phyloP scores from a whole-genome alignment of 768 basidiomycete genomes.

The Suillus placidus region DNA sequence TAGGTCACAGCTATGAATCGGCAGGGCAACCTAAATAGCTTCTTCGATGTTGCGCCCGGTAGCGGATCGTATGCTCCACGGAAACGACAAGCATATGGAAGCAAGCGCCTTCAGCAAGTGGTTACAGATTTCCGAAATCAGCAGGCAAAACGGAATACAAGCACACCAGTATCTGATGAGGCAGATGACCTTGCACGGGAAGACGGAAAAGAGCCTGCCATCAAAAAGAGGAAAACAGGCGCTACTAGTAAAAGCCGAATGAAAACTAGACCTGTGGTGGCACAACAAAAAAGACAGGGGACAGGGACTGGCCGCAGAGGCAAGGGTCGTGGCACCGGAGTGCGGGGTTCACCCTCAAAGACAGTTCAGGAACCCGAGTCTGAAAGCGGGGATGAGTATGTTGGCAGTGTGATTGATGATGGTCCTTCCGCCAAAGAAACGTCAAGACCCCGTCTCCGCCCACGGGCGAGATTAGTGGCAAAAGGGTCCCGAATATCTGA shows the following conservation, averaged over 20 bases:
- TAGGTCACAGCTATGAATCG: constrained; percentile 68
- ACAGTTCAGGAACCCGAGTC: constrained; percentile 13
- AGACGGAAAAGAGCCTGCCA: constrained; percentile 28
- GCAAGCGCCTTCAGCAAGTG: constrained; percentile 85
- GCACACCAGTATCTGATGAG: constrained; percentile 17
- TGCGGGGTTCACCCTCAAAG: neutral
- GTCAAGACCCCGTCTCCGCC: constrained; percentile 39
- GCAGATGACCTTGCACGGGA: constrained; percentile 31
- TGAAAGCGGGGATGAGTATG: constrained; percentile 25
- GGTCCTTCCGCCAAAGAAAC: constrained; percentile 7
- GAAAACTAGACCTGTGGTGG: neutral
- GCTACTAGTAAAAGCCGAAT: constrained; percentile 18
- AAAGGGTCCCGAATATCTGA: constrained; percentile 11
- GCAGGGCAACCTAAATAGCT: constrained; percentile 76
- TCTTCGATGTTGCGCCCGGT: constrained; percentile 71
- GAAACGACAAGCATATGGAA: constrained; percentile 79
- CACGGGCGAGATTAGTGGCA: constrained; percentile 41
- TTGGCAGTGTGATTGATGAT: constrained; percentile 15
- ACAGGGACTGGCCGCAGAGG: constrained; percentile 6
- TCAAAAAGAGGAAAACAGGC: constrained; percentile 35
- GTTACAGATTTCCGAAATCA: constrained; percentile 76
- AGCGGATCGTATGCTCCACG: constrained; percentile 75
- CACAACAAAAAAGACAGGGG: neutral
- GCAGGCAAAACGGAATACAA: constrained; percentile 23
- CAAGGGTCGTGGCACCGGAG: neutral